Percentiles rank a stretch among this genome's conserved stretches.
phyloP scores from a whole-genome alignment of 352 stramenopile genomes.

The Phytopythium sindhum region DNA sequence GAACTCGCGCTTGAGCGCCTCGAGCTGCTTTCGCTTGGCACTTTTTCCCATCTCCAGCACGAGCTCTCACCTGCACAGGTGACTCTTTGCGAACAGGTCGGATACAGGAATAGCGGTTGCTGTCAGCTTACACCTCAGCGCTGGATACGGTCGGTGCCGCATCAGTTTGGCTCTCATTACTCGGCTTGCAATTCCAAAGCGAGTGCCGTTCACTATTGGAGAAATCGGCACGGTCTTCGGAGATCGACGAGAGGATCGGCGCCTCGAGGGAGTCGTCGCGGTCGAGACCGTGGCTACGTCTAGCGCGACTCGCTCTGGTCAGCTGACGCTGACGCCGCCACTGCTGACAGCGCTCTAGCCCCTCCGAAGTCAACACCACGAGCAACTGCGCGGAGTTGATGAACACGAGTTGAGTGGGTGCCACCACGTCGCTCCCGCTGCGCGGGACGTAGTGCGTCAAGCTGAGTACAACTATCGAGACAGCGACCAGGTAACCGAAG shows the following conservation, averaged over 20 bases:
- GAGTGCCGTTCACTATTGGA: not conserved
- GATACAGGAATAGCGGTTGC: constrained; percentile 3
- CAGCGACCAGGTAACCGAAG: constrained; percentile 25
- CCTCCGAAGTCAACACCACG: not conserved
- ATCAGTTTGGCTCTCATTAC: not conserved
- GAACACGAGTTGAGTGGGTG: constrained; percentile 11
- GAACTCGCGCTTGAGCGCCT: constrained; percentile 40
- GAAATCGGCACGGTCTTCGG: not conserved
- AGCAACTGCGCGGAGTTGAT: constrained; percentile 7
- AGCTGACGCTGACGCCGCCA: not conserved
- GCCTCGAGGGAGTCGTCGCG: not conserved
- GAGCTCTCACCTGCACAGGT: not conserved
- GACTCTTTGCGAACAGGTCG: not conserved
- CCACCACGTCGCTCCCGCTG: constrained; percentile 18
- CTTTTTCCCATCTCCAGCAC: constrained; percentile 38
- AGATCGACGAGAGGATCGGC: constrained; percentile 1
- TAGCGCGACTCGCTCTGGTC: not conserved
- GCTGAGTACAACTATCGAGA: constrained; percentile 15
- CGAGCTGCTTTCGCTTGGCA: constrained; percentile 34
- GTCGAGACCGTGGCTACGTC: not conserved
- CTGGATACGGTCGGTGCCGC: too few species aligned
- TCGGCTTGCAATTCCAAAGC: not conserved
- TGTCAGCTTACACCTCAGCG: not conserved
- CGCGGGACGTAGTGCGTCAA: constrained; percentile 19
- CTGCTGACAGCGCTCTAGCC: too few species aligned